Evolutionary conservation across 768 basidiomycete genomes (phyloP), one percentile per base, ranked within the genome.

Genomic region (Trametes cingulata): DNA sequence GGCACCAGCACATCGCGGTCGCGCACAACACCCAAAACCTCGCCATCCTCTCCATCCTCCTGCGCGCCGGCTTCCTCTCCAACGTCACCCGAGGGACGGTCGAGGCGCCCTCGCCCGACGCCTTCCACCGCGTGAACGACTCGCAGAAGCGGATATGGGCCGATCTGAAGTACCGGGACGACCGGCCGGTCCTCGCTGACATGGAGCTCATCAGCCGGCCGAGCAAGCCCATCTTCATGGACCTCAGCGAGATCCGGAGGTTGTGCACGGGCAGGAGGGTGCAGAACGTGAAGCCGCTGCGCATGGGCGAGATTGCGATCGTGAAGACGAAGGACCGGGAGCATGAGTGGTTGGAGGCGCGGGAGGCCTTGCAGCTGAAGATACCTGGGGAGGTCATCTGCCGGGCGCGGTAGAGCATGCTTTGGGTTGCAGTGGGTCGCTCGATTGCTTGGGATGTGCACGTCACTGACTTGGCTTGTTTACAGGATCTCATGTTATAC

Each of bases 301-400:
- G 89, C 0, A 84, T 98, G 80, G 95, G 97, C 17, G 97, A 99
- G 77, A 85, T 98, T 64, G 90, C 91, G 20, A 84, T 98, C 10
- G 85, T 99, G 17, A 82, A 78, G 73, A 93, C 90, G 50, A 80
- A 79, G 65, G 81, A 79, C 67, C 84, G 76, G 75, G 85, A 90
- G 70, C 77, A 90, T 61, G 87, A 89, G 69, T 98, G 91, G 87
- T 65, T 97, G 67, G 96, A 99, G 72, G 95, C 94, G 6, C 80
- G 95, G 72, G 95, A 99, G 73, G 96, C 96, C 6, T 73, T 96
- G 68, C 78, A 85, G 72, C 71, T 93, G 69, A 86, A 84, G 51
- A 63, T 95, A 8, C 78, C 84, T 2, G 96, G 96, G 6, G 96
- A 98, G 75, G 85, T 97, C 7, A 77, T 97, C 19, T 94, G 94